Percentiles rank a stretch among this genome's conserved stretches.
These are phyloP conservation scores for Lactifluus echinatus DNA, from an alignment of 768 basidiomycete genomes.

Conservation along the genomic window DNA sequence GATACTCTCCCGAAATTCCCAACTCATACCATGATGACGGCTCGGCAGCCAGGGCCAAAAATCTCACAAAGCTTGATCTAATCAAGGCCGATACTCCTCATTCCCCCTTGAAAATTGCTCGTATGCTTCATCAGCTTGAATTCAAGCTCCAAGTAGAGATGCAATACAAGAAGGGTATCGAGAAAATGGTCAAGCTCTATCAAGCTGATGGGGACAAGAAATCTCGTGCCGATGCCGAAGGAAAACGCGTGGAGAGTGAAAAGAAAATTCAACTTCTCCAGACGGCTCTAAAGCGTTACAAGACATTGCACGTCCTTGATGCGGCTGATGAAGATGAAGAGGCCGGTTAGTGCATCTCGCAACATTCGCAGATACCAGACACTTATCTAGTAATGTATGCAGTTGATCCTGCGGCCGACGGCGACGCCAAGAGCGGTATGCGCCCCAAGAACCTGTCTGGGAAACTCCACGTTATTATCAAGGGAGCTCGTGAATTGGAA, in stretches of 20 bases:
- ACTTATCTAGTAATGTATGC: neutral
- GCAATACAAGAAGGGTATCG: slow-evolving; percentile 96
- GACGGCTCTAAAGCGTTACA: slow-evolving; percentile 90
- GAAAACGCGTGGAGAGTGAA: slow-evolving; percentile 90
- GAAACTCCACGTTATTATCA: slow-evolving; percentile 80
- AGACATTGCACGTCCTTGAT: slow-evolving; percentile 90
- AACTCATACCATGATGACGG: slow-evolving; percentile 31
- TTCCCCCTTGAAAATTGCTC: slow-evolving; percentile 91
- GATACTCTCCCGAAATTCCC: slow-evolving; percentile 23
- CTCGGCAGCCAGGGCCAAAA: slow-evolving; percentile 44
- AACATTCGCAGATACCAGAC: neutral
- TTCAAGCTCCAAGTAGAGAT: slow-evolving; percentile 98
- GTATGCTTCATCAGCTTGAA: slow-evolving; percentile 97
- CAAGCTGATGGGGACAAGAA: slow-evolving; percentile 97
- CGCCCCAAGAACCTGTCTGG: slow-evolving; percentile 93
- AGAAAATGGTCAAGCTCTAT: slow-evolving; percentile 98
- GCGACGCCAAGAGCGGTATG: slow-evolving; percentile 86
- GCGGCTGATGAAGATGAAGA: slow-evolving; percentile 79
- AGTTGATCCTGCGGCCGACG: slow-evolving; percentile 32
- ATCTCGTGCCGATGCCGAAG: slow-evolving; percentile 85
- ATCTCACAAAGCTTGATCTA: slow-evolving; percentile 81
- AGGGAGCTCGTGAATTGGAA: slow-evolving; percentile 88
- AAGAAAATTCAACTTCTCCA: slow-evolving; percentile 92
- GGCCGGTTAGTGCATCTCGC: slow-evolving; percentile 35
- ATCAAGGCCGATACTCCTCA: slow-evolving; percentile 97